phyloP scores from a whole-genome alignment of 345 rosid genomes.

The Arabidopsis thaliana region TAIR10.1 NC_003074.8:19238001-19238500 shows the following conservation, averaged over 20 bases:
- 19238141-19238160: neutral
- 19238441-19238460: neutral
- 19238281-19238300: neutral
- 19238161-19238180: neutral
- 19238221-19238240: neutral
- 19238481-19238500: neutral
- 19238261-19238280: neutral
- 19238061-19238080: constrained; percentile 1
- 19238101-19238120: constrained; percentile 8
- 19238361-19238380: neutral
- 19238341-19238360: neutral
- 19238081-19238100: constrained; percentile 21
- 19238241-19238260: neutral
- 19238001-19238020: constrained; percentile 23
- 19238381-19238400: neutral
- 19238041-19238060: neutral
- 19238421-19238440: neutral
- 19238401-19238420: neutral
- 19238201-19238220: neutral
- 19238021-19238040: neutral
- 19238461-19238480: neutral
- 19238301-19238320: neutral
- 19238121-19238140: neutral
- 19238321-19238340: neutral
- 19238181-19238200: neutral